Percentiles rank a stretch among this genome's conserved stretches.
Evolutionary conservation across 2,329 filamentous ascomycete species (phyloP).

Genomic region (Aureobasidium musti): DNA sequence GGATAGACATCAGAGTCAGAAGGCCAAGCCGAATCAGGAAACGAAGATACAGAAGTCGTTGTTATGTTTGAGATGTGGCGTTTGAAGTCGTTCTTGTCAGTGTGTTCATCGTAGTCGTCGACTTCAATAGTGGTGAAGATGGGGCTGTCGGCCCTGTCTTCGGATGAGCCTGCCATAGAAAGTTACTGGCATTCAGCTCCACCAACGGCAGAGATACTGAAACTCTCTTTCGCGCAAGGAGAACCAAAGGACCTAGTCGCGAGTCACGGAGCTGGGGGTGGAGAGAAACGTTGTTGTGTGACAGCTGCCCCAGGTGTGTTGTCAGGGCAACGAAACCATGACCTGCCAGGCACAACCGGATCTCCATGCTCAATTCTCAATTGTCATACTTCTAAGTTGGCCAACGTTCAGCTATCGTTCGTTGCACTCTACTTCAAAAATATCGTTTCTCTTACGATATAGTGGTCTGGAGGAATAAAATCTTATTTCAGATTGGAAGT

Average conservation of each 20-base stretch:
- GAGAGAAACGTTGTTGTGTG: slow-evolving; percentile 16
- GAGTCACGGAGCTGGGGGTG: slow-evolving; percentile 19
- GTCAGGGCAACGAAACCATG: slow-evolving; percentile 7
- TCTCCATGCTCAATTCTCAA: not conserved
- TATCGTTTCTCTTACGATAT: not conserved
- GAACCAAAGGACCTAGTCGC: not conserved
- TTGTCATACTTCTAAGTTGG: not conserved
- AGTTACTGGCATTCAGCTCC: not conserved
- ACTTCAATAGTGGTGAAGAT: not conserved
- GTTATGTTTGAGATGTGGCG: slow-evolving; percentile 38
- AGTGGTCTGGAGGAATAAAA: not conserved
- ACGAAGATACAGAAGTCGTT: slow-evolving; percentile 39
- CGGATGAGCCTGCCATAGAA: not conserved
- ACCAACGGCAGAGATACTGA: not conserved
- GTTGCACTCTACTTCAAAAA: not conserved
- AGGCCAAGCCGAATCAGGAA: slow-evolving; percentile 39
- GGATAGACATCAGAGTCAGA: slow-evolving; percentile 46
- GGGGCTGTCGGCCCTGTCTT: slow-evolving; percentile 12
- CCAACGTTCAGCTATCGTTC: not conserved
- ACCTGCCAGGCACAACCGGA: not conserved
- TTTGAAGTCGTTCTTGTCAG: slow-evolving; percentile 1
- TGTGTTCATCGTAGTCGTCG: slow-evolving; percentile 11
- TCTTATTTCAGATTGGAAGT: not conserved
- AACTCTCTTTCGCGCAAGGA: not conserved
- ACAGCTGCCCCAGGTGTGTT: slow-evolving; percentile 2